Evolutionary conservation across 2,329 filamentous ascomycete species (phyloP), one percentile per base, ranked within the genome.

Genomic region (Fusarium vanettenii): DNA sequence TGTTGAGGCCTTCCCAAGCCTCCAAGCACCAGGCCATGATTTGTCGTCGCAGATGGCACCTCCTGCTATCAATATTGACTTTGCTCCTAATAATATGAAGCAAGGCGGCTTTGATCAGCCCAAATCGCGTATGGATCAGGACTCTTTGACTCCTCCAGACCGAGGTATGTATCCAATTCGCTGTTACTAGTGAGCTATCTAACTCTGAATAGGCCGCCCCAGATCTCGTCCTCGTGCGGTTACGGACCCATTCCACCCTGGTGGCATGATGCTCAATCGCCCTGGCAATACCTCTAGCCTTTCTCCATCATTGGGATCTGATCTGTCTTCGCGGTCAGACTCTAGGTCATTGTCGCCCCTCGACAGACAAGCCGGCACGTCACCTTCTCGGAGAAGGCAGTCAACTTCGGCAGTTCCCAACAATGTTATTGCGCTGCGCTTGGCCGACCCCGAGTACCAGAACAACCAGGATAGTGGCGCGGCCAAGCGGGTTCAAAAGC

Each of bases 31-130:
- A n/a, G 84, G 84, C 27, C 81, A 84, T 33, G 93, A 95, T 67
- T 89, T 94, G 80, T 90, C 91, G 31, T 67, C 72, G 7, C 91
- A 93, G 76, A 97, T 97, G 92, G 93, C 93, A 5, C 94, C 95
- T n/a, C 95, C 95, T 0, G 94, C 95, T 61, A 98, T 98, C 83
- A 97, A 97, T 80, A 97, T 98, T 77, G 94, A 98, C 81, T 95
- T 94, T 82, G 95, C 95, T 18, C 95, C 95, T 27, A 92, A 92
- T 90, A 93, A 62, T 86, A 89, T 67, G 37, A 83, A 81, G 69
- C 77, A 75, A 31, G 78, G 74, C 37, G 64, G 75, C 35, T 84
- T 83, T 66, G 80, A 82, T 56, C 89, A 90, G 31, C 86, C 89
- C 22, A 94, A 93, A 79, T 84, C 88, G 33, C 87, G 87, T n/a